Base-by-base conservation (phyloP, 148 eudicot genomes). In the Selenicereus undatus region DNA sequence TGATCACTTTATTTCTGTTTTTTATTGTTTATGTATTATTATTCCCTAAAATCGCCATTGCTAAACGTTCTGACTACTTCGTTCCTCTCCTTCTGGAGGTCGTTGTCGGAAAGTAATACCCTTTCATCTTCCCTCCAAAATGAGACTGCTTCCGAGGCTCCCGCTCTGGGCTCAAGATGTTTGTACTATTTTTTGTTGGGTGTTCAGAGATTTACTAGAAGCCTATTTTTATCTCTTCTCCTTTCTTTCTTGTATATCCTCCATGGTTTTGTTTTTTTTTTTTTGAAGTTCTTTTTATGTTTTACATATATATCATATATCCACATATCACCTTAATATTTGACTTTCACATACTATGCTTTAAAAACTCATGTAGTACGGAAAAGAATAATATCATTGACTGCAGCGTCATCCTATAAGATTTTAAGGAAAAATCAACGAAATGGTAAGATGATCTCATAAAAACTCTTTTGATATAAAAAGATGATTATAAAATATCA, bases 111-210 rank as follows among this genome's bases (percentile, higher is more conserved):
- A 72, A 75, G 42, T 74, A 81, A 73, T 81, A 64, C 66, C 75
- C 45, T 11, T 8, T 22, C 51, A 27, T 14, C 52, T 56, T 14
- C 75, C 52, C n/a, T 39, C 72, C 71, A 76, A 85, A 29, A 66
- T 26, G 71, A 66, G 71, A 77, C 78, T 65, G 26, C 51, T 79
- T 85, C 86, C 88, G 86, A 81, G 51, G 79, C 86, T 83, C 89
- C 52, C 86, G 86, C 79, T 78, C 76, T 71, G 77, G 83, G 66
- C 77, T 66, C 81, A 76, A 71, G 76, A 80, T 79, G 74, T 75
- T 83, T 79, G 26, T 79, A 45, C 78, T 76, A 35, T 77, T 76
- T 79, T 64, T 43, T 54, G 74, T 32, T 36, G 70, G 36, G 36
- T 72, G 73, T 45, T 73, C 21, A 45, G 21, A 4, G 27, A 7